These are phyloP conservation scores for Colletotrichum sp. DNA, from an alignment of 2,329 filamentous ascomycete genomes.

Conservation along the genomic window DNA sequence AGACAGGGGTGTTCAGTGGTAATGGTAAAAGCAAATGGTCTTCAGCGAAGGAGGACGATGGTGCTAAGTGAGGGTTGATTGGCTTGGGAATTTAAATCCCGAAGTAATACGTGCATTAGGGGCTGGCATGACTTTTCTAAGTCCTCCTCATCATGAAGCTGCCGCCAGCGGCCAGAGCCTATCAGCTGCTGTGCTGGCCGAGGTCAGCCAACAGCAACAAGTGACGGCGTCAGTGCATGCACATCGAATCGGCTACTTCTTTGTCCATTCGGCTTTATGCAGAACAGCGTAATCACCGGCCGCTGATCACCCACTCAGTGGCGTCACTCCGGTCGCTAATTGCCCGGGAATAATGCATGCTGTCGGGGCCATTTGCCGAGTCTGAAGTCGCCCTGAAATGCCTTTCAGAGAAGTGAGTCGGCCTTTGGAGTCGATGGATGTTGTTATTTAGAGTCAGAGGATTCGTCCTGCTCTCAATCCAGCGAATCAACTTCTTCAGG, in stretches of 20 bases:
- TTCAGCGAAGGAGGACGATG: background rate
- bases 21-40: background rate
- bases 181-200: background rate
- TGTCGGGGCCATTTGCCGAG: background rate
- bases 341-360: background rate
- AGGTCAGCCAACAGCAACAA: background rate
- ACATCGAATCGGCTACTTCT: background rate
- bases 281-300: background rate
- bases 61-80: background rate
- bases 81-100: background rate
- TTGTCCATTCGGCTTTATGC: conserved; percentile 9
- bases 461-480: background rate
- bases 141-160: background rate
- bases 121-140: background rate
- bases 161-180: background rate
- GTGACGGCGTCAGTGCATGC: background rate
- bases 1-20: background rate
- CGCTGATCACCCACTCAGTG: background rate
- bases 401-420: background rate
- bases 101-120: background rate
- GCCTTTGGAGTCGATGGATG: background rate
- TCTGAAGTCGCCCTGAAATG: background rate
- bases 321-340: background rate
- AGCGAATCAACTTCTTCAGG: too few relatives aligned
- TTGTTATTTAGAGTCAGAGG: background rate